Evolutionary conservation across 2,329 filamentous ascomycete genomes (phyloP).

Genomic region (Berkeleyomyces rouxiae): DNA sequence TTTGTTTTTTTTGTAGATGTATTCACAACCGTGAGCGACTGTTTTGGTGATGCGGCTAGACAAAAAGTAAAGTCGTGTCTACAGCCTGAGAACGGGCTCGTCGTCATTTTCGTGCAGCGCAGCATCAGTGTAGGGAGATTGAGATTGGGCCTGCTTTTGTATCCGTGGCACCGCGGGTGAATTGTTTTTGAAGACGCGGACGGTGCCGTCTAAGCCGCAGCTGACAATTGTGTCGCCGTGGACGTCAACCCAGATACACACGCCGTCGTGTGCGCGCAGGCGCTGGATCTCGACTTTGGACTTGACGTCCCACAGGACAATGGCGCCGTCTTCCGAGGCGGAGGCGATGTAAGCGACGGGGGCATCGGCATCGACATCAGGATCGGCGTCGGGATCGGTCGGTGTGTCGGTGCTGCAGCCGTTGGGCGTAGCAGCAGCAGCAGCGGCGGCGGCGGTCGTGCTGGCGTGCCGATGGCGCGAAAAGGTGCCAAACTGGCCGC

Average conservation of each 20-base stretch:
- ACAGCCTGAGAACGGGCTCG: no score
- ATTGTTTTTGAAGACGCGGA: constrained; percentile 31
- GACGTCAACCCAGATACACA: constrained; percentile 51
- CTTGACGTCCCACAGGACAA: constrained; percentile 81
- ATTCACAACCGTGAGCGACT: no score
- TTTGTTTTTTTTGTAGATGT: no score
- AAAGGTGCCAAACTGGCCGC: constrained; percentile 58
- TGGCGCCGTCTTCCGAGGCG: constrained; percentile 72
- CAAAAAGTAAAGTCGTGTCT: no score
- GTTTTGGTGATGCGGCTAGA: no score
- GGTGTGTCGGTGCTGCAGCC: neutral
- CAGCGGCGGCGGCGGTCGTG: constrained; percentile 14
- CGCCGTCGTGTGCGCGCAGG: constrained; percentile 35
- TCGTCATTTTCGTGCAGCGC: no score
- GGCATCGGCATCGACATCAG: neutral
- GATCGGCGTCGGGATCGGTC: neutral
- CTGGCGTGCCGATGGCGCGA: constrained; percentile 16
- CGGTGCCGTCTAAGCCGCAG: constrained; percentile 36
- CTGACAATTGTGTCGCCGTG: constrained; percentile 39
- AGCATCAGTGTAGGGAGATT: no score
- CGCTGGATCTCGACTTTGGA: constrained; percentile 69
- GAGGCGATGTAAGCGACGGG: constrained; percentile 50
- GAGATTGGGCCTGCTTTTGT: no score
- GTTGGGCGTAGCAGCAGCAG: neutral
- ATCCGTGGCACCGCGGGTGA: neutral